Base-by-base conservation (phyloP, 2,329 filamentous ascomycete species). In the Tolypocladium album region DNA sequence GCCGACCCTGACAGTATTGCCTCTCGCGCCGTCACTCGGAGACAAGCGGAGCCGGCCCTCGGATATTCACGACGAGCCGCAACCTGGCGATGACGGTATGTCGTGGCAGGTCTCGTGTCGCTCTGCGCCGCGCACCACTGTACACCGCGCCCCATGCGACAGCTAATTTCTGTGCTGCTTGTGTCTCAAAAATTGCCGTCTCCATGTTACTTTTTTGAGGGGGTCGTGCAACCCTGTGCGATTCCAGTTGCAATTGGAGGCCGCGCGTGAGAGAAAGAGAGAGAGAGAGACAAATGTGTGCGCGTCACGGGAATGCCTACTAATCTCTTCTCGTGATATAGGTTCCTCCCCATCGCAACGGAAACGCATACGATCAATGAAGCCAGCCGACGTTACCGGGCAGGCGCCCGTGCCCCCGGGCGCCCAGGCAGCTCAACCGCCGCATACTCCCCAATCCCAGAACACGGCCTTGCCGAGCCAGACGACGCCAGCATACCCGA, bases 11-110 rank as follows among this genome's bases (percentile, higher is more conserved):
- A 61, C 65, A 82, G 84, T 76, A 74, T 73, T 75, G 74, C 78
- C 75, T 72, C 75, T 75, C 67, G 78, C 74, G 79, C 77, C 71
- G 75, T 69, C 86, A 65, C 86, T 89, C 73, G 88, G 89, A 67
- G 78, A 87, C 68, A 95, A 95, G 79, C 84, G 90, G 74, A 89
- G 85, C 79, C 87, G 88, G 65, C 92, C 90, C 65, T 88, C 88
- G 68, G 84, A 89, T 68, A 77, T 73, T 61, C 84, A 86, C 75
- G 81, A 79, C 73, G 82, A 65, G 62, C 64, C 66, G 61, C 67
- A 68, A 63, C 65, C 84, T 72, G 86, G 85, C 79, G 83, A 88
- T 78, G 85, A 89, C 81, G 86, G 89, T 92, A 88, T 78, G 88
- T 87, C 69, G 70, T 73, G 70, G 66, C 67, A 60, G 64, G 63